phyloP scores from a whole-genome alignment of 2,329 filamentous ascomycete genomes.

The Sporothrix humicola region DNA sequence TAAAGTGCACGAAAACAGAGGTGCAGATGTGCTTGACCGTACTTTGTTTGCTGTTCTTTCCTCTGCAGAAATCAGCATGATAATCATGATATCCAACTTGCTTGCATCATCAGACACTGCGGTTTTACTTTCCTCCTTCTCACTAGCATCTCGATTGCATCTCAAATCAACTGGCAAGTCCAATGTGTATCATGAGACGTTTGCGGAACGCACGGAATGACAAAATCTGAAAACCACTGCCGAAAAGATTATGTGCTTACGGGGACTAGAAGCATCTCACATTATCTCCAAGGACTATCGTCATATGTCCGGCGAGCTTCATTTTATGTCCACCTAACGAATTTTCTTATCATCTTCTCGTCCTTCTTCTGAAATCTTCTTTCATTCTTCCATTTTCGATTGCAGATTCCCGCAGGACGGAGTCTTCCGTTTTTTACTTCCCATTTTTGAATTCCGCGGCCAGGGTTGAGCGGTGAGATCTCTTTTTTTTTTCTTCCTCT shows the following conservation, averaged over 20 bases:
- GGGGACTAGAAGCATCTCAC: background rate
- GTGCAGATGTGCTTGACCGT: no score
- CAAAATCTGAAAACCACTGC: background rate
- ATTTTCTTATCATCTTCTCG: background rate
- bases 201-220: background rate
- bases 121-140: background rate
- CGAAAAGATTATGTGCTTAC: conserved; percentile 15
- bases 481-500: no score
- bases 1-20: conserved; percentile 1
- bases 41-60: background rate
- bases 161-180: background rate
- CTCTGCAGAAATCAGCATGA: background rate
- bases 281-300: background rate
- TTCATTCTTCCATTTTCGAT: background rate
- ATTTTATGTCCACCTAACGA: background rate
- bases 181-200: background rate
- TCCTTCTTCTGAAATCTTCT: background rate
- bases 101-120: background rate
- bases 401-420: background rate
- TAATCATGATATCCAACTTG: background rate
- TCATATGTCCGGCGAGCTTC: background rate
- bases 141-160: background rate
- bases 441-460: background rate
- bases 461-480: background rate
- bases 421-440: background rate